phyloP scores from a whole-genome alignment of 108 stramenopile genomes.

The Pseudonitzschia pungens region DNA sequence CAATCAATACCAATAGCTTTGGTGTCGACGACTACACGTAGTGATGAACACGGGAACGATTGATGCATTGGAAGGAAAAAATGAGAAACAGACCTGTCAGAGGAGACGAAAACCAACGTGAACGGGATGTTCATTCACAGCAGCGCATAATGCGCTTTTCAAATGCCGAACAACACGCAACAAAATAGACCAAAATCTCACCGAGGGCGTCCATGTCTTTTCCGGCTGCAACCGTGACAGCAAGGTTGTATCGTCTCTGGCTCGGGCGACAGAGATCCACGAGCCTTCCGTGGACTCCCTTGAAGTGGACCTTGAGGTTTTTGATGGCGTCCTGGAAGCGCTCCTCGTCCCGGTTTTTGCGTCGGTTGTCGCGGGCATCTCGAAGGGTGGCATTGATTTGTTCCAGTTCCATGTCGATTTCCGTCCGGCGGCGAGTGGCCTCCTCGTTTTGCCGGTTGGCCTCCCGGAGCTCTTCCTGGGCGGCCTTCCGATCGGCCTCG shows the following conservation, averaged over 20 bases:
- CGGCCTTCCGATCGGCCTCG: slow-evolving; percentile 46
- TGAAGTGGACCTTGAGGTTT: slow-evolving; percentile 85
- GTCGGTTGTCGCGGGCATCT: slow-evolving; percentile 82
- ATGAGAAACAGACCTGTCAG: no score
- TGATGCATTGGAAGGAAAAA: no score
- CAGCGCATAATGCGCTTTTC: no score
- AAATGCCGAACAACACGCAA: neutral
- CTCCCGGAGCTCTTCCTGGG: slow-evolving; percentile 59
- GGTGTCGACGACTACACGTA: slow-evolving; percentile 85
- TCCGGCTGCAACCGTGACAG: slow-evolving; percentile 96
- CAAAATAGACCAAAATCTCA: neutral
- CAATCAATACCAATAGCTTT: slow-evolving; percentile 88
- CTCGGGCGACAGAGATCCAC: slow-evolving; percentile 95
- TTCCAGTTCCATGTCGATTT: slow-evolving; percentile 85
- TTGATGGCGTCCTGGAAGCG: slow-evolving; percentile 69
- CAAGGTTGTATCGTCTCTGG: slow-evolving; percentile 88
- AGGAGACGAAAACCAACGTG: no score
- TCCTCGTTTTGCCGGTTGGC: slow-evolving; percentile 54
- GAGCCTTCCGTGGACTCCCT: slow-evolving; percentile 86
- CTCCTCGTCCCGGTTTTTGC: slow-evolving; percentile 86
- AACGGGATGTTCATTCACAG: no score
- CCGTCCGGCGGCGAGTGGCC: slow-evolving; percentile 55
- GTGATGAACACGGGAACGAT: no score
- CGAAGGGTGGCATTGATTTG: slow-evolving; percentile 72
- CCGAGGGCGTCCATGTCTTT: slow-evolving; percentile 95